Evolutionary conservation across 2,329 filamentous ascomycete species (phyloP).

Genomic region (Pseudocercospora vitis): DNA sequence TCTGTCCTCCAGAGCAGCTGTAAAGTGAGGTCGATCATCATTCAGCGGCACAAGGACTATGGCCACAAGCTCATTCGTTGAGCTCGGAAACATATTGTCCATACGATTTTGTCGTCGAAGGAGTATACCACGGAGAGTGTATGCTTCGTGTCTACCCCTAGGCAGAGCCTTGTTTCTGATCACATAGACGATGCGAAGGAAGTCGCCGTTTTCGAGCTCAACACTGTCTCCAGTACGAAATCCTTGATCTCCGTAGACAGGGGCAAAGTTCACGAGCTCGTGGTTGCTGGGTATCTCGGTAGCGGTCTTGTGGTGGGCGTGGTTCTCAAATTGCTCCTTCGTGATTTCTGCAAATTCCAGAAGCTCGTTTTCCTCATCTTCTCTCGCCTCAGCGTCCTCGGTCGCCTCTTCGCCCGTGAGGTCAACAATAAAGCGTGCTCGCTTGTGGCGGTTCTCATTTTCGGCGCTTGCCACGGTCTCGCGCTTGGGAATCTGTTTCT

Average conservation of each 20-base stretch:
- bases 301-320: no score
- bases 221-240: conserved; percentile 26
- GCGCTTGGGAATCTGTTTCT: neutral
- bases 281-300: no score
- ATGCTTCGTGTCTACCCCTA: neutral
- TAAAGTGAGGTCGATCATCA: neutral
- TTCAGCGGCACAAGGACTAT: conserved; percentile 26
- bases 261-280: no score
- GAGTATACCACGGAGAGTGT: conserved; percentile 41
- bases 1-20: conserved; percentile 9
- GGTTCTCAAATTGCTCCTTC: neutral
- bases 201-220: conserved; percentile 40
- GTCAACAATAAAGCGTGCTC: no score
- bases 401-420: no score
- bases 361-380: neutral
- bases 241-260: no score
- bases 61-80: conserved; percentile 48
- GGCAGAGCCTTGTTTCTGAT: conserved; percentile 17
- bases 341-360: neutral
- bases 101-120: conserved; percentile 39
- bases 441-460: no score
- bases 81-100: conserved; percentile 40
- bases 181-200: conserved; percentile 45
- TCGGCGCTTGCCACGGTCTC: no score
- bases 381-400: no score